Percentiles rank a stretch among this genome's conserved stretches.
These are phyloP conservation scores for Aquilaria agallochum DNA, from an alignment of 441 rosid species.

Conservation along the genomic window DNA sequence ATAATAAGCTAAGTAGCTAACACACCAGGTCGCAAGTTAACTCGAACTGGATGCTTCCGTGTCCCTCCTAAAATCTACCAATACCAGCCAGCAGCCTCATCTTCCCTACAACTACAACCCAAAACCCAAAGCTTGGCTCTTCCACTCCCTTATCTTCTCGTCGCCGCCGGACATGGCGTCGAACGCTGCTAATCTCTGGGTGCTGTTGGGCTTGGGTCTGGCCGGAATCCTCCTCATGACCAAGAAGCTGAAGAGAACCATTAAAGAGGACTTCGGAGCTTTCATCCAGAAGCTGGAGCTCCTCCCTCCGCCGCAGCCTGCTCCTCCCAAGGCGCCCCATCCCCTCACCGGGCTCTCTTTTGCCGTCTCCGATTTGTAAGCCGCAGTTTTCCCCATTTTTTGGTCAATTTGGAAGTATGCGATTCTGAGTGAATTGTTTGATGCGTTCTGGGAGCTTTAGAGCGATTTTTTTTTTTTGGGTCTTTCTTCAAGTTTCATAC, in stretches of 20 bases:
- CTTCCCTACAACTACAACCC: neutral
- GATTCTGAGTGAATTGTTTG: neutral
- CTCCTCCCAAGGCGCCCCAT: conserved; percentile 98
- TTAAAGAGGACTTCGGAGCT: conserved; percentile 90
- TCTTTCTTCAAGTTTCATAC: neutral
- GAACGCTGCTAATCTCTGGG: conserved; percentile 79
- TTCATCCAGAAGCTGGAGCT: conserved; percentile 70
- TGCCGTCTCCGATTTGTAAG: conserved; percentile 86
- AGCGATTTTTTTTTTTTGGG: neutral
- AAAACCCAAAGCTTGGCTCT: conserved; percentile 7
- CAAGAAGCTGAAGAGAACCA: conserved; percentile 55
- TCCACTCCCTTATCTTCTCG: conserved; percentile 14
- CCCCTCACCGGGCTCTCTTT: conserved; percentile 86
- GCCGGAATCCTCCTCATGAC: conserved; percentile 73
- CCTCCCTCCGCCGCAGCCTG: conserved; percentile 98
- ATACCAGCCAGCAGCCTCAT: conserved; percentile 4
- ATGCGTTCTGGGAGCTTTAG: too few relatives aligned
- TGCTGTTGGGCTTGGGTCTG: conserved; percentile 79
- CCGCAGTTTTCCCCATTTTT: conserved; percentile 6
- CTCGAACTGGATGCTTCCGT: conserved; percentile 6
- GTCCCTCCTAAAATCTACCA: neutral
- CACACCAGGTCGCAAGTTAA: neutral
- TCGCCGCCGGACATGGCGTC: conserved; percentile 44
- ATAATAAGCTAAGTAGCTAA: too few relatives aligned
- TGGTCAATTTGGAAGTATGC: neutral